phyloP scores from a whole-genome alignment of 257 asterid species.

The Paulownia fortunei region DNA sequence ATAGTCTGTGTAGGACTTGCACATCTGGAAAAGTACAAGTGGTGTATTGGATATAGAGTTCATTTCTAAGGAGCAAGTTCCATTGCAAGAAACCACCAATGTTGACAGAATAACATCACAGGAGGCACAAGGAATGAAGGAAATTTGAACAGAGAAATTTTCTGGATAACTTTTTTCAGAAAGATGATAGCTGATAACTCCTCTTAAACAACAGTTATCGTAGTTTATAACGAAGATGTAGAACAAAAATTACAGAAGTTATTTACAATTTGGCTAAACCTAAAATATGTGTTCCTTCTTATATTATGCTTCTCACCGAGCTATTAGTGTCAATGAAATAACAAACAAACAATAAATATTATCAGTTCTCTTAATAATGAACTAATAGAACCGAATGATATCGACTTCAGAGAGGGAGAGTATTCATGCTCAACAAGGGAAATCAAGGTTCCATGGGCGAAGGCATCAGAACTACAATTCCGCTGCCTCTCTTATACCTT shows the following conservation, averaged over 20 bases:
- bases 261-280: constrained; percentile 27
- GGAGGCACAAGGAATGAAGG: neutral
- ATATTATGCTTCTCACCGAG: neutral
- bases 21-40: too few species aligned
- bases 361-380: neutral
- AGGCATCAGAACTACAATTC: constrained; percentile 8
- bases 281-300: constrained; percentile 1
- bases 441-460: neutral
- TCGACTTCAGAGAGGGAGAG: neutral
- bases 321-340: constrained; percentile 8
- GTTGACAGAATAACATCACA: neutral
- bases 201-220: neutral
- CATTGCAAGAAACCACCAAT: neutral
- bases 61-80: neutral
- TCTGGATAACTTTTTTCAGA: neutral
- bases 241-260: neutral
- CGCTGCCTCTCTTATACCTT: constrained; percentile 28
- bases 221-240: neutral
- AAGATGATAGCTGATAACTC: neutral
- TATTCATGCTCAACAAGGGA: neutral
- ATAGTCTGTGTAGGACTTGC: too few species aligned
- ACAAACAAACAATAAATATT: constrained; percentile 14
- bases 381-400: neutral
- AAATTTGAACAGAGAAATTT: neutral
- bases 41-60: too few species aligned